phyloP scores from a whole-genome alignment of 1,284 basidiomycete species.

The Ganoderma resinaceum region DNA sequence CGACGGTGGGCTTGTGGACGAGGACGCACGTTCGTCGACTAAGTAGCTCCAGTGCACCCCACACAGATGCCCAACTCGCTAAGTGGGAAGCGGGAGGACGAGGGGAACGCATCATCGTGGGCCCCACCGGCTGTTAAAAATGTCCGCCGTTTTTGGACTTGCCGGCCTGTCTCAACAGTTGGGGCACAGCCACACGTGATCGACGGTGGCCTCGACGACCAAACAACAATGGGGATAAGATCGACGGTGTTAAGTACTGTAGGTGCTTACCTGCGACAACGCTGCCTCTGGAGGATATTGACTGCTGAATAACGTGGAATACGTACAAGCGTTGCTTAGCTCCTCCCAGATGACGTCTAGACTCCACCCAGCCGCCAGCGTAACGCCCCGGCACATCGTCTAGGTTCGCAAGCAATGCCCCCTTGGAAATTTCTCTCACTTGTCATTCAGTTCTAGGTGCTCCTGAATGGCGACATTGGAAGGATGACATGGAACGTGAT shows the following conservation, averaged over 20 bases:
- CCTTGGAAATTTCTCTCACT: too few relatives aligned
- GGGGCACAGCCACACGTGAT: not conserved
- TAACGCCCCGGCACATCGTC: not conserved
- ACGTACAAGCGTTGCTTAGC: not conserved
- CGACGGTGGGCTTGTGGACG: constrained; percentile 1
- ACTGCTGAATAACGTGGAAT: not conserved
- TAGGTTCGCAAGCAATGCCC: too few relatives aligned
- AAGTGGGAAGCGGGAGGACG: not conserved
- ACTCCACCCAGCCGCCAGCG: not conserved
- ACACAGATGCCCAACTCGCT: constrained; percentile 8
- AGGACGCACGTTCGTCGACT: constrained; percentile 20
- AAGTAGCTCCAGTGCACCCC: constrained; percentile 9
- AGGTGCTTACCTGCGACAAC: not conserved
- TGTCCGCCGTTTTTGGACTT: not conserved
- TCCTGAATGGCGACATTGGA: too few relatives aligned
- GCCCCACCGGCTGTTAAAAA: not conserved
- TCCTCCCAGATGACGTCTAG: not conserved
- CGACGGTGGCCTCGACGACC: not conserved
- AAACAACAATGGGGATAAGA: not conserved
- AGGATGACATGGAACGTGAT: too few relatives aligned
- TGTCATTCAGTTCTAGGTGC: too few relatives aligned
- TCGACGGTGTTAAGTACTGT: too few relatives aligned
- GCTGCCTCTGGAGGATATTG: not conserved
- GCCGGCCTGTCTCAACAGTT: not conserved
- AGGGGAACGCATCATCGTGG: not conserved